phyloP scores from a whole-genome alignment of 495 filamentous ascomycete species.

The Bathelium albidoporum region DNA sequence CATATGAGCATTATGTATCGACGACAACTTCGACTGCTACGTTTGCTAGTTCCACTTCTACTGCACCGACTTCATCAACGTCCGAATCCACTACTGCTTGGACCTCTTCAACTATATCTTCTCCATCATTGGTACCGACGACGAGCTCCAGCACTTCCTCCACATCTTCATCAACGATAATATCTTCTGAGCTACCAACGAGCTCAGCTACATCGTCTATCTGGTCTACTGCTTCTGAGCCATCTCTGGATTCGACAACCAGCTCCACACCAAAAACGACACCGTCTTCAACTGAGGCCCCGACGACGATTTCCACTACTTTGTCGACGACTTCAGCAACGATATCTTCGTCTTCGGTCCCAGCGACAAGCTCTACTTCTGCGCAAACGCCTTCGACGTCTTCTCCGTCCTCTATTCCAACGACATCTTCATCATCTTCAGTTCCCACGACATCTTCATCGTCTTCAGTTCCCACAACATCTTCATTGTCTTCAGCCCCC shows the following conservation, averaged over 20 bases:
- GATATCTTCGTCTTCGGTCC: not conserved
- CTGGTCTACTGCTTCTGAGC: not conserved
- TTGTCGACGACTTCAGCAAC: no score
- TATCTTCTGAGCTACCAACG: not conserved
- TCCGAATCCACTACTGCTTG: not conserved
- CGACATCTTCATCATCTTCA: not conserved
- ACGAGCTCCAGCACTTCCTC: no score
- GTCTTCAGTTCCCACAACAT: no score
- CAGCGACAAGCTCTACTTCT: not conserved
- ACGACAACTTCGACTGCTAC: not conserved
- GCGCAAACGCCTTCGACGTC: not conserved
- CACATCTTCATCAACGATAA: not conserved
- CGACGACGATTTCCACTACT: not conserved
- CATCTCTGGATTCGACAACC: not conserved
- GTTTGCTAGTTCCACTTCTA: not conserved
- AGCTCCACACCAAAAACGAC: not conserved
- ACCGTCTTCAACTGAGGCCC: not conserved
- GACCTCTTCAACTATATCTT: not conserved
- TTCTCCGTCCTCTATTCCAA: not conserved
- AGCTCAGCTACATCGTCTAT: no score
- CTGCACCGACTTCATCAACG: not conserved
- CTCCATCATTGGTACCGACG: no score
- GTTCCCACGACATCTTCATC: no score
- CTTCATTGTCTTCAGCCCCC: no score
- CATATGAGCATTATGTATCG: no score